phyloP scores from a whole-genome alignment of 345 rosid species.

The Gynandropsis gynandra region DNA sequence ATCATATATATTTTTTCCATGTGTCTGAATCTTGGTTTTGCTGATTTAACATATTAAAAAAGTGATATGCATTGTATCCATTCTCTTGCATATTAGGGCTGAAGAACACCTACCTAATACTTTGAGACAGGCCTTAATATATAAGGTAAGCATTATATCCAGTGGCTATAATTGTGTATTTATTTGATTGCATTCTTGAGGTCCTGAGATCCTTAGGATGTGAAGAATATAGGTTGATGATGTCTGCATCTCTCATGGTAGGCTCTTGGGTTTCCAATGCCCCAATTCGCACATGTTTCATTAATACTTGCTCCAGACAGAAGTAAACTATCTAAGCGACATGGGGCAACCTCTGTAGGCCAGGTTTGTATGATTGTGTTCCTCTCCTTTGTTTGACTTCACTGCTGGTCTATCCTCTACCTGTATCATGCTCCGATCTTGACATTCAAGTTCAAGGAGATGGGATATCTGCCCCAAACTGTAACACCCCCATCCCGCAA shows the following conservation, averaged over 20 bases:
- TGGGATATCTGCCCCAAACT: slow-evolving; percentile 93
- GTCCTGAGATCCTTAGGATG: slow-evolving; percentile 14
- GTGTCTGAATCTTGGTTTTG: too few species aligned
- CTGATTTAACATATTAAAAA: not conserved
- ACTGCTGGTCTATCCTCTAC: slow-evolving; percentile 7
- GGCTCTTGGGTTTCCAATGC: slow-evolving; percentile 93
- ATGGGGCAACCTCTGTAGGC: slow-evolving; percentile 95
- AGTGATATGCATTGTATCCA: slow-evolving; percentile 14
- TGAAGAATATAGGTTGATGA: slow-evolving; percentile 11
- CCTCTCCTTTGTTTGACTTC: slow-evolving; percentile 8
- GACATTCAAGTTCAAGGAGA: slow-evolving; percentile 67
- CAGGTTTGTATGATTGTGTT: slow-evolving; percentile 44
- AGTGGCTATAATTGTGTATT: slow-evolving; percentile 4
- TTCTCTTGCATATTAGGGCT: slow-evolving; percentile 45
- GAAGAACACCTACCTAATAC: slow-evolving; percentile 96
- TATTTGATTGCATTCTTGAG: slow-evolving; percentile 12
- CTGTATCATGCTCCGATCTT: not conserved
- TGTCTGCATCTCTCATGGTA: slow-evolving; percentile 29
- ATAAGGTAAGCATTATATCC: slow-evolving; percentile 46
- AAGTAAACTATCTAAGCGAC: slow-evolving; percentile 89
- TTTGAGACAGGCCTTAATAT: slow-evolving; percentile 83
- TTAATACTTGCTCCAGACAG: slow-evolving; percentile 92
- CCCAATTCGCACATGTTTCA: slow-evolving; percentile 85
- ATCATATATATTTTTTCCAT: not conserved
- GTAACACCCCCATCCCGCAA: too few species aligned